Conservation (phyloP, 768 basidiomycete species). For the Pisolithus albus region DNA sequence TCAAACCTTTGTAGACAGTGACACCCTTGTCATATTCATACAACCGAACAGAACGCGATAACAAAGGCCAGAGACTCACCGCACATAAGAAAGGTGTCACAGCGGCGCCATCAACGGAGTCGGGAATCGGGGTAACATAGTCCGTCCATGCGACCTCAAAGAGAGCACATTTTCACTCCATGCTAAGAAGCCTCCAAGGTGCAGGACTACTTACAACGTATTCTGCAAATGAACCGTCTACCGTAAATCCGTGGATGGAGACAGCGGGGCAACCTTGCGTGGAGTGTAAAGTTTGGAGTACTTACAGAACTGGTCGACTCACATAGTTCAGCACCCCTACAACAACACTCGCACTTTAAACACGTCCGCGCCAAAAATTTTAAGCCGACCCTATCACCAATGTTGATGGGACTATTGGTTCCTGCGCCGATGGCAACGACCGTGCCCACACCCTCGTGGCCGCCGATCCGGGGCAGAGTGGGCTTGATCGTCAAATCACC, state of each 20-base stretch:
- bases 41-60: neutral
- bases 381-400: slow-evolving; percentile 39
- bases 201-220: slow-evolving; percentile 24
- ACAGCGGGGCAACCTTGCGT: slow-evolving; percentile 9
- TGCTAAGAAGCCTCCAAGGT: neutral
- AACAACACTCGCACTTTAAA: slow-evolving; percentile 35
- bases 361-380: slow-evolving; percentile 38
- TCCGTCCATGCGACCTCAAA: slow-evolving; percentile 26
- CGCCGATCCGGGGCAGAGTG: slow-evolving; percentile 31
- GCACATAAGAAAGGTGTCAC: slow-evolving; percentile 43
- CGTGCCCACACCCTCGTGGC: slow-evolving; percentile 43
- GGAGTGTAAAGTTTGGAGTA: neutral
- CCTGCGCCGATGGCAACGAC: slow-evolving; percentile 39
- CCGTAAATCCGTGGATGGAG: slow-evolving; percentile 28
- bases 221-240: slow-evolving; percentile 40
- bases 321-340: slow-evolving; percentile 29
- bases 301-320: slow-evolving; percentile 2
- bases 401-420: slow-evolving; percentile 25
- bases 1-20: slow-evolving; percentile 43
- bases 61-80: slow-evolving; percentile 14
- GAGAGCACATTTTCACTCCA: neutral
- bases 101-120: slow-evolving; percentile 30
- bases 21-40: slow-evolving; percentile 21
- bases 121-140: slow-evolving; percentile 42
- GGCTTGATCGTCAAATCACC: slow-evolving; percentile 32